These are phyloP conservation scores for Mycena polygramma DNA, from an alignment of 768 basidiomycete species.

Conservation along the genomic window DNA sequence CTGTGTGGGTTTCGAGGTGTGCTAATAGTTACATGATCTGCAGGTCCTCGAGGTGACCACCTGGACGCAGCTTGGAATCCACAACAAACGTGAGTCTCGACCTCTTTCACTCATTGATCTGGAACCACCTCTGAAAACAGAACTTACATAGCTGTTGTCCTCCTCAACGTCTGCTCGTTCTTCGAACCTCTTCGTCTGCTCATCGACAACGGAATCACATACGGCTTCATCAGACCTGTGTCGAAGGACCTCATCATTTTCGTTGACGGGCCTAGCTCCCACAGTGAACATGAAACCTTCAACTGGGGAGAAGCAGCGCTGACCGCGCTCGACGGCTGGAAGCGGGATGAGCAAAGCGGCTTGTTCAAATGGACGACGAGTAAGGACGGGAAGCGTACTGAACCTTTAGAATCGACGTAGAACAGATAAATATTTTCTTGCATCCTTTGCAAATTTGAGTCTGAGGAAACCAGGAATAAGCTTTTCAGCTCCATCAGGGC, in stretches of 20 bases:
- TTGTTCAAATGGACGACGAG: conserved; percentile 67
- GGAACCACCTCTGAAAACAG: background rate
- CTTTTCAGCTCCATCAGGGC: too few relatives aligned
- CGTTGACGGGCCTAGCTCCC: conserved; percentile 77
- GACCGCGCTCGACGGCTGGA: conserved; percentile 74
- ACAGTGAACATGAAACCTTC: conserved; percentile 66
- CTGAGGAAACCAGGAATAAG: too few relatives aligned
- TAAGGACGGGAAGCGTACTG: conserved; percentile 46
- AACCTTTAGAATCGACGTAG: conserved; percentile 31
- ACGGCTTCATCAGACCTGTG: conserved; percentile 78
- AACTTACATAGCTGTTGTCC: conserved; percentile 72
- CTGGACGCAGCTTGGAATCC: conserved; percentile 94
- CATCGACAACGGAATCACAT: conserved; percentile 72
- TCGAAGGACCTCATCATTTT: conserved; percentile 78
- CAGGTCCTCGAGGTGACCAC: conserved; percentile 93
- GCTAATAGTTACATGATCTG: background rate
- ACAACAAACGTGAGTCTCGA: conserved; percentile 76
- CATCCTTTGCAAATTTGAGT: too few relatives aligned
- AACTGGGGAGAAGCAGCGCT: conserved; percentile 86
- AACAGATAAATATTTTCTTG: background rate
- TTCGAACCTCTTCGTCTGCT: conserved; percentile 87
- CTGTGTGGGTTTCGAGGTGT: background rate
- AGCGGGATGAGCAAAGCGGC: conserved; percentile 43
- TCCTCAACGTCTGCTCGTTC: conserved; percentile 89
- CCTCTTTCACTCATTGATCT: background rate